Conservation (phyloP, 2,329 filamentous ascomycete species). For the Arthroderma uncinatum region DNA sequence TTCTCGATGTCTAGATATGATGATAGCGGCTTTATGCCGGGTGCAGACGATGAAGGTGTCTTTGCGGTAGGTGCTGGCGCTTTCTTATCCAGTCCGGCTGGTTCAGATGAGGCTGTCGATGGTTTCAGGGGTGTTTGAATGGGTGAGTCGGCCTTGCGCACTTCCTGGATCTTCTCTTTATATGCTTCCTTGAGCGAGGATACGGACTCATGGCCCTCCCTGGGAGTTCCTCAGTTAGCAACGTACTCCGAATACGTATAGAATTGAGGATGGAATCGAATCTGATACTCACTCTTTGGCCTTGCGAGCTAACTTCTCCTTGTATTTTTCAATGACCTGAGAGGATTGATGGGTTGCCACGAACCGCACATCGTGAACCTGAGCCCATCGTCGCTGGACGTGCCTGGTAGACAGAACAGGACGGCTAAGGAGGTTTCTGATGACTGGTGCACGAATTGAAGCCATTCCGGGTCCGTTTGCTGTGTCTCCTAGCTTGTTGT, state of each 20-base stretch:
- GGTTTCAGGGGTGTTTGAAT: conserved; percentile 24
- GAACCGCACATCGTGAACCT: conserved; percentile 85
- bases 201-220: conserved; percentile 53
- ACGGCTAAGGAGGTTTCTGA: conserved; percentile 9
- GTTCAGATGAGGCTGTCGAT: conserved; percentile 20
- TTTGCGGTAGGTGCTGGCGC: conserved; percentile 19
- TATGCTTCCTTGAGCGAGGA: conserved; percentile 64
- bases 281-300: conserved; percentile 50
- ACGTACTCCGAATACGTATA: neutral
- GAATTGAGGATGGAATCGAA: neutral
- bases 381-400: conserved; percentile 71
- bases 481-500: neutral
- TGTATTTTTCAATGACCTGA: conserved; percentile 71
- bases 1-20: conserved; percentile 73
- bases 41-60: conserved; percentile 23
- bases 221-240: conserved; percentile 31
- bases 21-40: conserved; percentile 52
- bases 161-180: conserved; percentile 64
- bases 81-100: neutral
- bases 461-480: conserved; percentile 3
- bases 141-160: conserved; percentile 49
- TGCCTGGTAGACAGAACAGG: conserved; percentile 3
- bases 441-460: conserved; percentile 9
- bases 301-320: conserved; percentile 70
- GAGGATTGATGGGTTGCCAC: conserved; percentile 62